Evolutionary conservation across 2,329 filamentous ascomycete species (phyloP).

Genomic region (Epichloe amarillans): DNA sequence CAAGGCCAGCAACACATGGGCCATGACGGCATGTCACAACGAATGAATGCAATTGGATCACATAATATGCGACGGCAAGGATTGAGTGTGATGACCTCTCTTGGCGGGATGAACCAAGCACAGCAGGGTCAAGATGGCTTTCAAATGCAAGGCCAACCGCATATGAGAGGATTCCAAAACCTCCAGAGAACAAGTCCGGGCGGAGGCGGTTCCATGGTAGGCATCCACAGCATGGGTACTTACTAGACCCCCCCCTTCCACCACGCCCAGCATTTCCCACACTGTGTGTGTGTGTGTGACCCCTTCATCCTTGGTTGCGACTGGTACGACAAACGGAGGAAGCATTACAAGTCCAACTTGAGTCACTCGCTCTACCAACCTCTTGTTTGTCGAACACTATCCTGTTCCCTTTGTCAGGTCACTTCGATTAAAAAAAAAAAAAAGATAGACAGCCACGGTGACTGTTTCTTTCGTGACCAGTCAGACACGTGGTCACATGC

Average conservation of each 20-base stretch:
- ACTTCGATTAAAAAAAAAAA: neutral
- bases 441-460: neutral
- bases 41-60: conserved; percentile 12
- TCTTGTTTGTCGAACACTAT: neutral
- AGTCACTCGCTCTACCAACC: neutral
- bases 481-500: neutral
- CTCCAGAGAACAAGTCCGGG: conserved; percentile 33
- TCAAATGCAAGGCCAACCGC: conserved; percentile 17
- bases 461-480: neutral
- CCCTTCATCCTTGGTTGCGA: neutral
- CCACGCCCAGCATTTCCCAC: neutral
- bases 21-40: conserved; percentile 16
- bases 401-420: neutral
- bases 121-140: conserved; percentile 20
- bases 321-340: neutral
- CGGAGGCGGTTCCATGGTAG: conserved; percentile 11
- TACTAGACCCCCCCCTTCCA: neutral
- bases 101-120: conserved; percentile 15
- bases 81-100: conserved; percentile 18
- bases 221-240: conserved; percentile 15
- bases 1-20: conserved; percentile 17
- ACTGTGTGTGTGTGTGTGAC: neutral
- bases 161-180: conserved; percentile 32
- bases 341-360: neutral
- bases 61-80: conserved; percentile 14